Conservation (phyloP, 352 stramenopile species). For the Globisporangium irregulare region DNA sequence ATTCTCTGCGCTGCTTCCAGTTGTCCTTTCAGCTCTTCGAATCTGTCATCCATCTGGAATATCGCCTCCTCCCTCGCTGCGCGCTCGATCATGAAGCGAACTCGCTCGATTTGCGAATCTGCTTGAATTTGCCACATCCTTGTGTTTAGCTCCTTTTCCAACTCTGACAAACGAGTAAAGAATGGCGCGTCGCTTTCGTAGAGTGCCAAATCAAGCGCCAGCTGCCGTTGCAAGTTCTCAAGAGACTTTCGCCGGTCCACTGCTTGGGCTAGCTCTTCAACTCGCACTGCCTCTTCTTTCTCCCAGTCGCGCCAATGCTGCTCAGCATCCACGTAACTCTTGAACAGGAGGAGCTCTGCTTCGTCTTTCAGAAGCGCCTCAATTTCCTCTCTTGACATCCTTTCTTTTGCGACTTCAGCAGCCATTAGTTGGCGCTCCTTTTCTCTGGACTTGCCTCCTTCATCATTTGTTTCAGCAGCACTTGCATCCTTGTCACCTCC, state of each 20-base stretch:
- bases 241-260: conserved; percentile 24
- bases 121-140: conserved; percentile 54
- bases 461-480: neutral
- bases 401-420: conserved; percentile 10
- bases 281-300: conserved; percentile 32
- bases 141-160: conserved; percentile 46
- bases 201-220: conserved; percentile 45
- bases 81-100: conserved; percentile 61
- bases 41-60: conserved; percentile 46
- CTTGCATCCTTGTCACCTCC: neutral
- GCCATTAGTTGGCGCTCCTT: neutral
- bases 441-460: neutral
- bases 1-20: conserved; percentile 44
- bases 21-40: conserved; percentile 36
- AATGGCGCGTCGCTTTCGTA: conserved; percentile 46
- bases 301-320: conserved; percentile 49
- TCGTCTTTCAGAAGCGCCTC: conserved; percentile 37
- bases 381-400: conserved; percentile 12
- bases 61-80: conserved; percentile 54
- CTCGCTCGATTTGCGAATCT: conserved; percentile 49
- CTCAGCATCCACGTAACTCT: conserved; percentile 40
- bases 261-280: conserved; percentile 35
- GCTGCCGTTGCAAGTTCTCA: conserved; percentile 26
- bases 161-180: conserved; percentile 37
- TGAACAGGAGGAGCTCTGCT: conserved; percentile 42